Percentiles rank a stretch among this genome's conserved stretches.
phyloP scores from a whole-genome alignment of 164 flowering plant genomes.

The Echeveria elegans region DNA sequence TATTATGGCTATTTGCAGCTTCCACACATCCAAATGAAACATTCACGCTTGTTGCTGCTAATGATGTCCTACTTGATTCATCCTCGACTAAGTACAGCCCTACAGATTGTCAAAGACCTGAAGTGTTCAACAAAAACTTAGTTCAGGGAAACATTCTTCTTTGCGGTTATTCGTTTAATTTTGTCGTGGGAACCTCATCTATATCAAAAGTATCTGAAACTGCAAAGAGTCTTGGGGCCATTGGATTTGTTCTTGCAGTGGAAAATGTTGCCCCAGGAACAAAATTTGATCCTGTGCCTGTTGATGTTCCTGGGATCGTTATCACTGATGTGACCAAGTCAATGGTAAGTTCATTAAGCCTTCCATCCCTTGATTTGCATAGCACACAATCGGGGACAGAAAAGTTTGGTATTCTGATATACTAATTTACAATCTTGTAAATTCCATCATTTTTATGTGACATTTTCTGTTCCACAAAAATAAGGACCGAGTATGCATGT shows the following conservation, averaged over 20 bases:
- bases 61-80: slow-evolving; percentile 75
- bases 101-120: slow-evolving; percentile 86
- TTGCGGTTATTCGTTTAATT: slow-evolving; percentile 95
- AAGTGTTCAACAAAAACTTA: slow-evolving; percentile 69
- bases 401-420: not conserved
- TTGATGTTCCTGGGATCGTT: slow-evolving; percentile 75
- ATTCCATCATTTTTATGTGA: not conserved
- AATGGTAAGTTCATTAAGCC: slow-evolving; percentile 35
- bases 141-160: slow-evolving; percentile 88
- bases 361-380: not conserved
- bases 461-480: not conserved
- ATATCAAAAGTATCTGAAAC: slow-evolving; percentile 83
- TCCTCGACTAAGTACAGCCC: slow-evolving; percentile 65
- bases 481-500: not conserved
- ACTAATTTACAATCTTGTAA: not conserved
- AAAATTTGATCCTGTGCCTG: slow-evolving; percentile 91
- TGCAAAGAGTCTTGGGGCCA: slow-evolving; percentile 83
- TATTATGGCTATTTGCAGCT: slow-evolving; percentile 39
- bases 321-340: slow-evolving; percentile 72
- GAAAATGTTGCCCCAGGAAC: slow-evolving; percentile 86
- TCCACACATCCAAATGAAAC: slow-evolving; percentile 58
- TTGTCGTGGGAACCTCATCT: slow-evolving; percentile 79
- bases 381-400: not conserved
- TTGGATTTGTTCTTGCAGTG: slow-evolving; percentile 91
- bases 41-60: slow-evolving; percentile 83